Evolutionary conservation across 2,329 filamentous ascomycete species (phyloP), one percentile per base, ranked within the genome.

Genomic region (Talaromyces sp.): DNA sequence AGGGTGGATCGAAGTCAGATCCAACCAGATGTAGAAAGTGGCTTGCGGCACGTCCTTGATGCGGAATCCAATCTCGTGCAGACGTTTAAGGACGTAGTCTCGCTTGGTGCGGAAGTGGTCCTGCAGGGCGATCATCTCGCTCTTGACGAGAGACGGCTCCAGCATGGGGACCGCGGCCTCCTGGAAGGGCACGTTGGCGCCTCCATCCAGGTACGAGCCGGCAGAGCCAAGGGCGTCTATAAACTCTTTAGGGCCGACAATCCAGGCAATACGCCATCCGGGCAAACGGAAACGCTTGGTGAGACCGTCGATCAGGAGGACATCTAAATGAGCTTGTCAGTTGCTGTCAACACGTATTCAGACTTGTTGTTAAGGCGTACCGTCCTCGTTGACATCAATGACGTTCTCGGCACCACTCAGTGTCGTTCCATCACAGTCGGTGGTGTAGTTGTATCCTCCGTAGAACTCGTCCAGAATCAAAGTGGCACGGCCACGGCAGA

Each of bases 401-500:
- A 97, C 85, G 74, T 97, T 96, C 70, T 91, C 88, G 5, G 93
- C 93, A 9, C 92, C 89, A 55, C 88, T 92, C 73, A 97, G 91
- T 50, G 93, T 95, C 31, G 84, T 86, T 43, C 93, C 93, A 71
- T 97, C 92, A 74, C 93, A 97, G 78, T 92, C 83, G 67, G 86
- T 90, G 38, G 91, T 95, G 80, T 97, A 97, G 79, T 96, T 96
- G 82, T 97, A 97, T 24, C 92, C 91, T 11, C 88, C 87, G 79
- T 97, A 97, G 81, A 97, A 97, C 77, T 97, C 93, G 71, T 97
- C 93, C 78, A 92, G 91, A 74, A 97, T 92, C 59, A 97, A 81
- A 0, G 93, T 97, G 3, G 92, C 92, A 58, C 92, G 87, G 66
- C 92, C 90, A 71, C 92, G 87, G 80, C 92, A 96, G 68, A 96